Conservation (phyloP, 1,139 yeast species). For the Meyerozyma carpophila region DNA sequence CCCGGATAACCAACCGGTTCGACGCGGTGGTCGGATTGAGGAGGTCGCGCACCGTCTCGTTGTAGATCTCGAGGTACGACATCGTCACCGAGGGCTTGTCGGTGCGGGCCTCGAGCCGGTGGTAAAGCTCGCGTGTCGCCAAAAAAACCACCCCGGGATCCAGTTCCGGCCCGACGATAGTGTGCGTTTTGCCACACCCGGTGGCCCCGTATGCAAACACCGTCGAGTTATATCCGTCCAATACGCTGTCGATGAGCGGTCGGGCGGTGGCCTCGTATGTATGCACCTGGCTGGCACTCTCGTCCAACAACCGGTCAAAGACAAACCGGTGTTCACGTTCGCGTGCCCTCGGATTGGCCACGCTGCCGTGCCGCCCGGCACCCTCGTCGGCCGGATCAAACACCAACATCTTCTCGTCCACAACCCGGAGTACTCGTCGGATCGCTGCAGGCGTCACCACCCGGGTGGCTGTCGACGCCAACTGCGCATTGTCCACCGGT, state of each 20-base stretch:
- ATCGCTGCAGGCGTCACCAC: conserved; percentile 46
- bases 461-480: conserved; percentile 2
- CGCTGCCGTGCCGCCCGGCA: conserved; percentile 2
- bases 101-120: conserved; percentile 46
- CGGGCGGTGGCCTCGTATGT: conserved; percentile 64
- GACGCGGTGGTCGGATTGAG: conserved; percentile 49
- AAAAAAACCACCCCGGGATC: conserved; percentile 78
- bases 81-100: conserved; percentile 59
- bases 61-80: conserved; percentile 82
- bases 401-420: conserved; percentile 82
- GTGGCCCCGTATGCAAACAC: conserved; percentile 98
- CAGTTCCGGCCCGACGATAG: conserved; percentile 71
- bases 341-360: conserved; percentile 38
- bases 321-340: conserved; percentile 81
- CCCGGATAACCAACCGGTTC: conserved; percentile 55
- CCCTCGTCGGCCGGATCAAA: conserved; percentile 72
- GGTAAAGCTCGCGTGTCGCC: conserved; percentile 73
- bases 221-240: conserved; percentile 86
- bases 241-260: conserved; percentile 66
- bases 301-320: conserved; percentile 76
- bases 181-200: conserved; percentile 97
- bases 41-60: conserved; percentile 81
- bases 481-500: conserved; percentile 4
- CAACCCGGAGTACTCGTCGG: conserved; percentile 72
- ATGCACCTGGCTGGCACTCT: conserved; percentile 54